These are phyloP conservation scores for Cladophialophora exuberans DNA, from an alignment of 2,329 filamentous ascomycete genomes.

Conservation along the genomic window DNA sequence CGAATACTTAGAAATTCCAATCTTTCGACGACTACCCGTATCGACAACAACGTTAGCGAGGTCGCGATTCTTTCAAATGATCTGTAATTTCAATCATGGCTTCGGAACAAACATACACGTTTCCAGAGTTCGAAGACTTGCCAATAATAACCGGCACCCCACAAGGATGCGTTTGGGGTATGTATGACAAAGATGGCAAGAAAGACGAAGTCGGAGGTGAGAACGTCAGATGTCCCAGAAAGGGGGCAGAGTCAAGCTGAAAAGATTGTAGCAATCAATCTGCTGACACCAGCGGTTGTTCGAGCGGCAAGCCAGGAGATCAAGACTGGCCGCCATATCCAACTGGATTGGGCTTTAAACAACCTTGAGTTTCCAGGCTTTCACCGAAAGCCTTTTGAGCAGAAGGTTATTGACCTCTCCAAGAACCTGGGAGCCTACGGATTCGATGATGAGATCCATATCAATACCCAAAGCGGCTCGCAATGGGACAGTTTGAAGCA, in stretches of 20 bases:
- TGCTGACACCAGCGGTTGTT: not conserved
- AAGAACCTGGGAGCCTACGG: not conserved
- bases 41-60: not conserved
- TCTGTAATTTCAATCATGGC: not conserved
- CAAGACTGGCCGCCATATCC: not conserved
- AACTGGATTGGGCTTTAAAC: not conserved
- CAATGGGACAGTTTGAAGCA: conserved; percentile 2
- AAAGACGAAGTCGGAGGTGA: conserved; percentile 3
- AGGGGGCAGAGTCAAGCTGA: too few species aligned
- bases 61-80: not conserved
- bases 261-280: too few species aligned
- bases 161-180: conserved; percentile 1
- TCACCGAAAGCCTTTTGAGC: conserved; percentile 3
- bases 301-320: not conserved
- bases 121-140: not conserved
- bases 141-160: not conserved
- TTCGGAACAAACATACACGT: not conserved
- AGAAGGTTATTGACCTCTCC: conserved; percentile 1
- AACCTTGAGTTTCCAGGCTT: not conserved
- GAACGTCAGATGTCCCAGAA: not conserved
- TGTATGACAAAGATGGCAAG: not conserved
- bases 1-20: not conserved
- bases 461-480: conserved; percentile 10
- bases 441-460: conserved; percentile 5
- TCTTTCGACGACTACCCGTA: not conserved